phyloP scores from a whole-genome alignment of 2,329 filamentous ascomycete species.

The Phyllosticta citribraziliensis region DNA sequence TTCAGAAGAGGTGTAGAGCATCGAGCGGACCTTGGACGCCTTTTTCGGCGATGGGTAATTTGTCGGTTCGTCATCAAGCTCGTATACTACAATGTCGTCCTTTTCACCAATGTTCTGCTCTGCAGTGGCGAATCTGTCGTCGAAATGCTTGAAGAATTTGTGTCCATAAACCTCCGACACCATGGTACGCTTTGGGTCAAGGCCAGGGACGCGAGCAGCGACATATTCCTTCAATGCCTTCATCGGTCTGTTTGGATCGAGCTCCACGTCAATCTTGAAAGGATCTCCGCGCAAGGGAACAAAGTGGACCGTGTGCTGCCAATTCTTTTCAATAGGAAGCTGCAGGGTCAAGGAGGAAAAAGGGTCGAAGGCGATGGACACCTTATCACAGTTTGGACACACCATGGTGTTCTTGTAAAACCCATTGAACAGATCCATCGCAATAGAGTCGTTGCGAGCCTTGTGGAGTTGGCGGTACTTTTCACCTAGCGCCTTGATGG shows the following conservation, averaged over 20 bases:
- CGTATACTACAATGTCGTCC: conserved; percentile 62
- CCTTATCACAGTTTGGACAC: conserved; percentile 82
- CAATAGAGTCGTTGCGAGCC: conserved; percentile 85
- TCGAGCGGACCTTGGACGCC: conserved; percentile 36
- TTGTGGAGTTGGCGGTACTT: conserved; percentile 88
- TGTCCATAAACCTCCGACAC: conserved; percentile 72
- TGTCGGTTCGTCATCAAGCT: conserved; percentile 68
- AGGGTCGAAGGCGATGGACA: conserved; percentile 97
- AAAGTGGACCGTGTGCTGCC: conserved; percentile 65
- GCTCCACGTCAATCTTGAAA: conserved; percentile 64
- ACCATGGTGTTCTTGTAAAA: conserved; percentile 98
- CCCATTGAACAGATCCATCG: conserved; percentile 90
- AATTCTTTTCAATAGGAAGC: conserved; percentile 75
- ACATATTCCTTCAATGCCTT: conserved; percentile 56
- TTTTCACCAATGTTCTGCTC: conserved; percentile 56
- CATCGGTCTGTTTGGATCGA: conserved; percentile 66
- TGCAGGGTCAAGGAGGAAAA: conserved; percentile 93
- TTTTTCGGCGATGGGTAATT: conserved; percentile 59
- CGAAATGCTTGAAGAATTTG: conserved; percentile 80
- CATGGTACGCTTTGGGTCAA: conserved; percentile 56
- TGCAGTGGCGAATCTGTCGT: conserved; percentile 53
- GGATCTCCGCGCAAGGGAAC: conserved; percentile 65
- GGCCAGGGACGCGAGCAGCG: conserved; percentile 41
- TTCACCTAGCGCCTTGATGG: conserved; percentile 75
- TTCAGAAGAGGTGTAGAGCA: conserved; percentile 39